phyloP scores from a whole-genome alignment of 768 basidiomycete genomes.

The Naganishia antarctica region DNA sequence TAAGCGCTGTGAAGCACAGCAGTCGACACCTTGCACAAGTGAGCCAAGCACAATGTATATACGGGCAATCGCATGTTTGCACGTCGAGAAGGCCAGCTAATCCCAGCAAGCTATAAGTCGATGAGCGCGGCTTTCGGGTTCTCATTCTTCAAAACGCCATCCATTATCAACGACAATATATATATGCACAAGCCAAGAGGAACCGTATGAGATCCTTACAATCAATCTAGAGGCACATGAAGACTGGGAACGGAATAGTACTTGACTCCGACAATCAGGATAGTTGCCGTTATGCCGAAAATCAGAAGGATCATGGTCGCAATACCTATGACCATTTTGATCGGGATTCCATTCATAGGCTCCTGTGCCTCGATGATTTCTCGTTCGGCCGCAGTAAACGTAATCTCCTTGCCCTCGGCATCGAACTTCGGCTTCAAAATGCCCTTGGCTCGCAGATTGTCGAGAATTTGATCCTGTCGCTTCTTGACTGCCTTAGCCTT shows the following conservation, averaged over 20 bases:
- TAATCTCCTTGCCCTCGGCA: slow-evolving; percentile 12
- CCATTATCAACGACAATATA: no score
- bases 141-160: no score
- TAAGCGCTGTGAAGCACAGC: no score
- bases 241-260: slow-evolving; percentile 16
- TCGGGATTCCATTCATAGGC: slow-evolving; percentile 1
- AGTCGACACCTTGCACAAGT: no score
- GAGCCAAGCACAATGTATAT: no score
- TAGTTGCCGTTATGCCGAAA: slow-evolving; percentile 11
- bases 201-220: background rate
- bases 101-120: no score
- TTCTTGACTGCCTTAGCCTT: slow-evolving; percentile 31
- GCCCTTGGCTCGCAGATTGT: slow-evolving; percentile 50
- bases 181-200: background rate
- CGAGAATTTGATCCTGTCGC: slow-evolving; percentile 49
- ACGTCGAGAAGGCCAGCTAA: no score
- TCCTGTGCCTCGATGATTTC: slow-evolving; percentile 7
- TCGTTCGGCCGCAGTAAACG: background rate
- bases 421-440: slow-evolving; percentile 37
- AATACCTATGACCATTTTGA: slow-evolving; percentile 1
- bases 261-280: slow-evolving; percentile 11
- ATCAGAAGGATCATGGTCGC: slow-evolving; percentile 6
- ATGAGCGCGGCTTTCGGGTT: no score
- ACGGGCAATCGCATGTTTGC: no score
- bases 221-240: slow-evolving; percentile 8